Conservation (phyloP, 768 basidiomycete genomes). For the Serpula lacrymans region DNA sequence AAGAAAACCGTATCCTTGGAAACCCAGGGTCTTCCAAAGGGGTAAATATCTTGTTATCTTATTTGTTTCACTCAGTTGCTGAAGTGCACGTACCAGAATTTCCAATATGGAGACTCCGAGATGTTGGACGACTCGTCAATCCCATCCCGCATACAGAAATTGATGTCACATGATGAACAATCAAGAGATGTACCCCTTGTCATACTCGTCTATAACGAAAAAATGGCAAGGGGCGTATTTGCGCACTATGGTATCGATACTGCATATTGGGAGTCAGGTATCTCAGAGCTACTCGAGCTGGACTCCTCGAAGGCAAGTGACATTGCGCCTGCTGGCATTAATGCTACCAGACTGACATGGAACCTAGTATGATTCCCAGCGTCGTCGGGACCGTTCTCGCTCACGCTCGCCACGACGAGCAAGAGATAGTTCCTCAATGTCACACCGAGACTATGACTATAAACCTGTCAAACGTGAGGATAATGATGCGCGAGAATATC, state of each 20-base stretch:
- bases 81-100: slow-evolving; percentile 1
- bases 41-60: slow-evolving; percentile 10
- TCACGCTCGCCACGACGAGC: slow-evolving; percentile 9
- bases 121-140: neutral
- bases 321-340: neutral
- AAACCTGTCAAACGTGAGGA: too few species aligned
- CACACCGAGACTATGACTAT: neutral
- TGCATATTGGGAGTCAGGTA: slow-evolving; percentile 37
- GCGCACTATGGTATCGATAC: slow-evolving; percentile 39
- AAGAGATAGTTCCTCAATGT: neutral
- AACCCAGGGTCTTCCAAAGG: too few species aligned
- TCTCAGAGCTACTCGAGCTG: slow-evolving; percentile 20
- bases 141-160: slow-evolving; percentile 11
- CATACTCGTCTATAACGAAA: slow-evolving; percentile 45
- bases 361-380: neutral
- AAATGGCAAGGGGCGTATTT: slow-evolving; percentile 37
- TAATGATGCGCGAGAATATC: too few species aligned
- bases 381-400: slow-evolving; percentile 11
- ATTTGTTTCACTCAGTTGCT: slow-evolving; percentile 1
- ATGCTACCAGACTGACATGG: slow-evolving; percentile 1
- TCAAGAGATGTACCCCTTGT: slow-evolving; percentile 33
- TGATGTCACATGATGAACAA: slow-evolving; percentile 18
- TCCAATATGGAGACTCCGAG: slow-evolving; percentile 5
- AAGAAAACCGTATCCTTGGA: too few species aligned
- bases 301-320: slow-evolving; percentile 6